phyloP scores from a whole-genome alignment of 2,329 filamentous ascomycete genomes.

The Talaromyces sp. region DNA sequence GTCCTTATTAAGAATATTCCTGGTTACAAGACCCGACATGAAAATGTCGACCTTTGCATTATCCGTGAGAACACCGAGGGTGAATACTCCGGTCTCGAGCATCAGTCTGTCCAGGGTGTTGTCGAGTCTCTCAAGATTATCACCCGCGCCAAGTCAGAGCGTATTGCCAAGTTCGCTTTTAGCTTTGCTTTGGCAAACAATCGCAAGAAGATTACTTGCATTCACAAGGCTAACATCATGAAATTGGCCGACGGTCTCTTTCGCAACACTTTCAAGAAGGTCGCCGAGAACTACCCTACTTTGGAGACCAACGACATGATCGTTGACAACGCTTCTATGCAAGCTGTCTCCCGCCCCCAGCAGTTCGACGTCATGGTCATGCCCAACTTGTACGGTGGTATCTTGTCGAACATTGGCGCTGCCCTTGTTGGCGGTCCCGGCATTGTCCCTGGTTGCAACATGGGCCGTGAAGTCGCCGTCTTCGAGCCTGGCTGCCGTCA shows the following conservation, averaged over 20 bases:
- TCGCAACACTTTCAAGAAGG: slow-evolving; percentile 91
- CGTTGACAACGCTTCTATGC: slow-evolving; percentile 99
- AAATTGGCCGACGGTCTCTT: slow-evolving; percentile 98
- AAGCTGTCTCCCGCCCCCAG: slow-evolving; percentile 91
- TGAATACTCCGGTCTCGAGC: slow-evolving; percentile 98
- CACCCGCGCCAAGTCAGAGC: slow-evolving; percentile 97
- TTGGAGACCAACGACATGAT: slow-evolving; percentile 99
- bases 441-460: slow-evolving; percentile 98
- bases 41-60: slow-evolving; percentile 96
- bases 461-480: slow-evolving; percentile 95
- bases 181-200: slow-evolving; percentile 97
- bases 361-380: slow-evolving; percentile 99
- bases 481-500: slow-evolving; percentile 99
- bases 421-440: slow-evolving; percentile 94
- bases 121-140: slow-evolving; percentile 99
- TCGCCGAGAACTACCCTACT: slow-evolving; percentile 91
- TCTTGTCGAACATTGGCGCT: slow-evolving; percentile 97
- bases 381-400: slow-evolving; percentile 98
- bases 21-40: slow-evolving; percentile 94
- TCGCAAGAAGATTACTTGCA: slow-evolving; percentile 98
- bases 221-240: slow-evolving; percentile 99
- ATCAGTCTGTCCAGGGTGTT: slow-evolving; percentile 92
- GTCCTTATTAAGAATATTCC: slow-evolving; percentile 99
- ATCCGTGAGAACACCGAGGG: slow-evolving; percentile 99
- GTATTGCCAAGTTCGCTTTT: slow-evolving; percentile 98